Conservation (phyloP, 2,329 filamentous ascomycete species). For the Fusarium avenaceum region DNA sequence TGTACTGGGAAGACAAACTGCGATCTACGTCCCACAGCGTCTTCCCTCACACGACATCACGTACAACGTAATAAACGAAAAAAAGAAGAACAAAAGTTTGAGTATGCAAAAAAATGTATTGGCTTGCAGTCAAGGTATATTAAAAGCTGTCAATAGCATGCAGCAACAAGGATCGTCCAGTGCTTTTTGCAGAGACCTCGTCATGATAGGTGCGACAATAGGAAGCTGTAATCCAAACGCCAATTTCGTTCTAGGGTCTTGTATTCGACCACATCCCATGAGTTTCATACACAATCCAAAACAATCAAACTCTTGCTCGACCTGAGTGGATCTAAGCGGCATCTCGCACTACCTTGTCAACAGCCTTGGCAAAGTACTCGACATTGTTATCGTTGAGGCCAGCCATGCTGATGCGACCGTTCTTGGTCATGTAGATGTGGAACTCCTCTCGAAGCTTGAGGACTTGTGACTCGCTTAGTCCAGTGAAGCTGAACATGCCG, state of each 20-base stretch:
- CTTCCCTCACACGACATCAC: slow-evolving; percentile 6
- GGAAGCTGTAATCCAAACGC: slow-evolving; percentile 46
- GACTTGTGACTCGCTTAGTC: slow-evolving; percentile 80
- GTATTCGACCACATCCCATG: slow-evolving; percentile 46
- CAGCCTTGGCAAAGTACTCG: slow-evolving; percentile 90
- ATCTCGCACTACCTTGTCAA: slow-evolving; percentile 81
- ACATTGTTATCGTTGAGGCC: slow-evolving; percentile 94
- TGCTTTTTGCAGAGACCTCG: slow-evolving; percentile 47
- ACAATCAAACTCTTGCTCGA: slow-evolving; percentile 23
- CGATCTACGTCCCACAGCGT: slow-evolving; percentile 2
- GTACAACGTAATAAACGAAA: not conserved
- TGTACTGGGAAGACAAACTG: not conserved
- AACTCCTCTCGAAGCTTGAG: slow-evolving; percentile 75
- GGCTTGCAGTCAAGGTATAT: slow-evolving; percentile 41
- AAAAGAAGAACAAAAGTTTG: not conserved
- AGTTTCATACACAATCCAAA: slow-evolving; percentile 44
- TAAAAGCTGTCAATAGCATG: slow-evolving; percentile 37
- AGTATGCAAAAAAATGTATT: slow-evolving; percentile 31
- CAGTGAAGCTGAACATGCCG: slow-evolving; percentile 98
- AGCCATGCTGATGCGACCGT: slow-evolving; percentile 97
- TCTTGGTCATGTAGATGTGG: slow-evolving; percentile 96
- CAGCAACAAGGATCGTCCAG: slow-evolving; percentile 43
- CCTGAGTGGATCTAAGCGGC: slow-evolving; percentile 36
- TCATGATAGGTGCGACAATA: slow-evolving; percentile 43
- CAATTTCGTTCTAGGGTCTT: slow-evolving; percentile 44